Base-by-base conservation (phyloP, 2,329 filamentous ascomycete genomes). In the Hawksworthiomyces lignivorus region DNA sequence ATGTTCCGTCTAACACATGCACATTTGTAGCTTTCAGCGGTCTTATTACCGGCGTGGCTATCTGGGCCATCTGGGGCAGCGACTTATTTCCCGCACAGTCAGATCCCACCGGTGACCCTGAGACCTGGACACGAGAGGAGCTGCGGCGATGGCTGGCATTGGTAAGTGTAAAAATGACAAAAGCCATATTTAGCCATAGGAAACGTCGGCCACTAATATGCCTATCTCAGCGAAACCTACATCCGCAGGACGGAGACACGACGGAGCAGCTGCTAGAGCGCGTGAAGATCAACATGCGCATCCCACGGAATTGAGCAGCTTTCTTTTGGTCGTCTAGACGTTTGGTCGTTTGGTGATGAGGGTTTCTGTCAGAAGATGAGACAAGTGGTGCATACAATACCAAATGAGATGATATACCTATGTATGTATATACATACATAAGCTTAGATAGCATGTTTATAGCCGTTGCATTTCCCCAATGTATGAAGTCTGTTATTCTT, bases 1-100 rank as follows among this genome's bases (percentile, higher is more conserved):
- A 26, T n/a, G 10, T 36, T 27, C 14, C 4, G n/a, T 21, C 26
- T 21, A 10, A 38, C 30, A 9, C 15, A 22, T 19, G 11, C 43
- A 33, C 41, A 9, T 36, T 32, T 24, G 39, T 65, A 81, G 86
- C 81, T 15, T 96, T 96, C 58, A 80, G 84, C 5, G 86, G 84
- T 9, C 73, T 94, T 39, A 75, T 96, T 12, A 84, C 85, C 7
- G 87, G 84, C 2, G 87, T 84, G 2, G 84, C 87, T 14, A 79
- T 77, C 31, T 95, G 84, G 82, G 75, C 77, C 15, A 90, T 96
- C 53, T 94, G 84, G 81, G 87, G 87, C 43, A 73, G 77, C 40
- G 87, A 90, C 49, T 75, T 96, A 55, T 94, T 96, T 55, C 89
- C 89, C 1, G 62, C 75, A 4, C 69, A 80, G 50, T 47, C 69